Percentiles rank a stretch among this genome's conserved stretches.
Conservation (phyloP, 2,329 filamentous ascomycete species). For the Epichloe scottii region DNA sequence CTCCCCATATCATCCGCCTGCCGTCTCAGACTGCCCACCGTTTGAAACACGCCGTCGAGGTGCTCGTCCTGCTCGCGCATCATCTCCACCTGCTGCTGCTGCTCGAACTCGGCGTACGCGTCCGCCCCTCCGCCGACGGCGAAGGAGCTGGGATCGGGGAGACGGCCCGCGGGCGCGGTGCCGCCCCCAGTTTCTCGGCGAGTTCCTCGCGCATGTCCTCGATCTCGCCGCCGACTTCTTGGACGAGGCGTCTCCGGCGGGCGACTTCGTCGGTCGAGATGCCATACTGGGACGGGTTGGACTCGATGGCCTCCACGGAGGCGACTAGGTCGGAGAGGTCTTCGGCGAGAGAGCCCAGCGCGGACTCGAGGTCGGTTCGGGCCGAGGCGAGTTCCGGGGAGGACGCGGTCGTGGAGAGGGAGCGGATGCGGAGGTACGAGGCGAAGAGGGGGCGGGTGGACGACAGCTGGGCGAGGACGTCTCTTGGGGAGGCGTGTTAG, state of each 20-base stretch:
- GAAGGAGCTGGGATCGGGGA: conserved; percentile 44
- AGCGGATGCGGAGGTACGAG: conserved; percentile 91
- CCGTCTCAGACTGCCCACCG: conserved; percentile 76
- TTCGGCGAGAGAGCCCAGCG: conserved; percentile 58
- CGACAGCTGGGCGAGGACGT: conserved; percentile 74
- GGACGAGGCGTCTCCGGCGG: conserved; percentile 68
- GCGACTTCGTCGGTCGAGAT: conserved; percentile 72
- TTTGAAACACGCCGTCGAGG: conserved; percentile 83
- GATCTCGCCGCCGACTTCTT: conserved; percentile 80
- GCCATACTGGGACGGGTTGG: conserved; percentile 76
- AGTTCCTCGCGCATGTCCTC: conserved; percentile 83
- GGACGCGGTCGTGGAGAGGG: conserved; percentile 55
- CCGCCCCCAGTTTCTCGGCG: conserved; percentile 39
- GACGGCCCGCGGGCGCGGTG: conserved; percentile 21
- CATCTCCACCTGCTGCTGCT: conserved; percentile 80
- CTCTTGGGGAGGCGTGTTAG: conserved; percentile 37
- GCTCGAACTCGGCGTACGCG: conserved; percentile 72
- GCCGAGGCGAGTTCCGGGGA: conserved; percentile 81
- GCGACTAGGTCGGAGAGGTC: conserved; percentile 83
- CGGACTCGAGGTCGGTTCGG: conserved; percentile 51
- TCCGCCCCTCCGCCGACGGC: conserved; percentile 41
- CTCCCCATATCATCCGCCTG: conserved; percentile 95
- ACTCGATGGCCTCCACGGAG: conserved; percentile 77
- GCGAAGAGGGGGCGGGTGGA: conserved; percentile 77
- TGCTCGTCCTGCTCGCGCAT: conserved; percentile 93